phyloP scores from a whole-genome alignment of 306 rosid species.

The Prunus padus region DNA sequence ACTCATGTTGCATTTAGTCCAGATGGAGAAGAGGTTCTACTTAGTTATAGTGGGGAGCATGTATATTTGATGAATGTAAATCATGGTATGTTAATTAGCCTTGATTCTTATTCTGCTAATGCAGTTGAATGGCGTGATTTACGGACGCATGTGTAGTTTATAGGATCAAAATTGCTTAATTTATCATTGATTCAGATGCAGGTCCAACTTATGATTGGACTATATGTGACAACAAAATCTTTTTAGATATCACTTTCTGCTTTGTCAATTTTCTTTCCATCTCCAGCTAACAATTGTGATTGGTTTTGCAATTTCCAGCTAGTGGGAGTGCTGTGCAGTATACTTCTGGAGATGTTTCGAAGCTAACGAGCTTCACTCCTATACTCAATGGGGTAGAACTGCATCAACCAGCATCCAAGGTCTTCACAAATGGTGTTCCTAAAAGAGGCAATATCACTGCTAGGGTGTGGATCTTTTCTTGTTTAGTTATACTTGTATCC shows the following conservation, averaged over 20 bases:
- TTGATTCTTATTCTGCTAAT: constrained; percentile 10
- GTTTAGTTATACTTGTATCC: constrained; percentile 4
- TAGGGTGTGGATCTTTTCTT: constrained; percentile 40
- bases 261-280: constrained; percentile 20
- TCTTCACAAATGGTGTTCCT: constrained; percentile 42
- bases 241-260: not conserved
- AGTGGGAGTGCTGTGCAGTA: constrained; percentile 69
- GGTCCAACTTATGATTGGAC: constrained; percentile 12
- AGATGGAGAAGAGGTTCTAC: constrained; percentile 91
- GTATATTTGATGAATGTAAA: constrained; percentile 84
- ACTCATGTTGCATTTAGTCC: constrained; percentile 98
- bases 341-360: constrained; percentile 68
- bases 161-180: constrained; percentile 19
- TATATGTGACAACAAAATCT: not conserved
- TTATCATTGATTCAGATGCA: constrained; percentile 25
- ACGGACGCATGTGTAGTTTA: not conserved
- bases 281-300: constrained; percentile 2
- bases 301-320: constrained; percentile 42
- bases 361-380: constrained; percentile 60
- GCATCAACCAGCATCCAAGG: constrained; percentile 45
- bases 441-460: constrained; percentile 39
- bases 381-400: constrained; percentile 49
- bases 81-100: constrained; percentile 50
- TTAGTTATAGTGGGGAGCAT: constrained; percentile 98
- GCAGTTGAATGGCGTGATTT: constrained; percentile 20